A percentile compares a stretch with the other conserved stretches of the same genome.
Evolutionary conservation across 164 flowering plant species (phyloP).

Genomic region (Hamamelis virginiana): DNA sequence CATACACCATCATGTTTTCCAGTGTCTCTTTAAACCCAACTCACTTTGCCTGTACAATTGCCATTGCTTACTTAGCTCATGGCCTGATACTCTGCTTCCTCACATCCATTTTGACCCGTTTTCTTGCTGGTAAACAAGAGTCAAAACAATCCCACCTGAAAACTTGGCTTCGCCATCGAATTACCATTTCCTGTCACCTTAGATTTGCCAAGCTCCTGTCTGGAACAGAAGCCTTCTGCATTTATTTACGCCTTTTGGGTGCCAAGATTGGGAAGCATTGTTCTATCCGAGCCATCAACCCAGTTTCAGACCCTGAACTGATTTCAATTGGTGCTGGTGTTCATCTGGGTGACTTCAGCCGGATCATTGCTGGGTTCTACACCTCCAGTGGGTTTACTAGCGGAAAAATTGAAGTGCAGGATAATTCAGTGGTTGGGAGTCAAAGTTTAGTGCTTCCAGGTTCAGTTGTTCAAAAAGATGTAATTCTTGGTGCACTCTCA

Average conservation of each 20-base stretch:
- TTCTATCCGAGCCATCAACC: slow-evolving; percentile 76
- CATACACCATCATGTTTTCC: slow-evolving; percentile 40
- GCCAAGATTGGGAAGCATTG: slow-evolving; percentile 65
- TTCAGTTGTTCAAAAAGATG: slow-evolving; percentile 49
- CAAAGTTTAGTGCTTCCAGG: slow-evolving; percentile 72
- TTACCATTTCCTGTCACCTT: slow-evolving; percentile 55
- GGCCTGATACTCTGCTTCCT: slow-evolving; percentile 55
- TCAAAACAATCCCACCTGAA: slow-evolving; percentile 27
- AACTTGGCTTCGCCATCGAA: slow-evolving; percentile 53
- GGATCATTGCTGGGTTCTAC: slow-evolving; percentile 58
- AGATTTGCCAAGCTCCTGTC: slow-evolving; percentile 64
- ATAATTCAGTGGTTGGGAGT: slow-evolving; percentile 67
- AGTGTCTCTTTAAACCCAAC: slow-evolving; percentile 29
- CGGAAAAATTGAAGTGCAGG: slow-evolving; percentile 45
- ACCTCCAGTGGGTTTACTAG: slow-evolving; percentile 32
- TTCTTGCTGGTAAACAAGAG: slow-evolving; percentile 32
- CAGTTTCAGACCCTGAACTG: slow-evolving; percentile 51
- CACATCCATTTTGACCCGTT: slow-evolving; percentile 29
- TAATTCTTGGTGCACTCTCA: slow-evolving; percentile 76
- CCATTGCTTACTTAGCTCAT: slow-evolving; percentile 48
- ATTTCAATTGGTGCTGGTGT: slow-evolving; percentile 58
- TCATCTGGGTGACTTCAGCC: slow-evolving; percentile 76
- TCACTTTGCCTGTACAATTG: slow-evolving; percentile 39
- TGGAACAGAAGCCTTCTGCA: slow-evolving; percentile 81
- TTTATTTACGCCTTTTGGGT: slow-evolving; percentile 59